Base-by-base conservation (phyloP, 202 grass and related monocot species). In the Setaria viridis region DNA sequence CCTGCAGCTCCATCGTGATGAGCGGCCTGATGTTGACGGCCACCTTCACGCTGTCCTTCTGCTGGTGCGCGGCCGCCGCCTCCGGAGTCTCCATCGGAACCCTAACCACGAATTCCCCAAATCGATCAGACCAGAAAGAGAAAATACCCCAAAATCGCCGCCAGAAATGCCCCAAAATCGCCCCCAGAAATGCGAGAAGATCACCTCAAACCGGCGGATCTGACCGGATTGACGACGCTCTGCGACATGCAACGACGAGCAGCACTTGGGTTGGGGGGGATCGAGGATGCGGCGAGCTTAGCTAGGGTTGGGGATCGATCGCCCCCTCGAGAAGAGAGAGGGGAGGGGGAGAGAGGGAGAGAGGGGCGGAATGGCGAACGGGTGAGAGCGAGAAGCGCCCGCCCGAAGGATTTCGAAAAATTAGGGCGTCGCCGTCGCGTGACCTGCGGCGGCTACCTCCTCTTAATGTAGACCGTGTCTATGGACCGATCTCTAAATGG, bases 1-100 rank as follows among this genome's bases (percentile, higher is more conserved):
- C 88, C 73, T 93, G 88, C 60, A 99, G 92, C 88, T 96, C 97
- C 17, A 64, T 14, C 62, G 93, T 95, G 84, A 99, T 95, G 54
- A 99, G 90, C 20, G 97, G 97, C 56, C 93, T 79, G 30, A 96
- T 75, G 70, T 99, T 99, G 72, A 99, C 93, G 14, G 90, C 93
- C 3, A 99, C 97, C 88, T 96, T 99, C 33, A 99, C 97, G 71
- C 88, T 91, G 35, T 99, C 97, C 50, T 88, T 88, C 59, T 87
- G 76, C 53, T 77, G 87, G n/a, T 76, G 17, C 72, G 78, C 72
- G 19, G 33, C 70, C 20, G 56, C 69, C 77, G 77, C 84, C 59
- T 99, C 97, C 42, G 76, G 60, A 33, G 57, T 19, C 56, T 95
- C 97, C 97, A 96, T 96, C 69, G 49, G 46, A 79, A 85, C 77